Evolutionary conservation across 352 stramenopile species (phyloP).

Genomic region (Hyaloperonospora arabidopsidis): DNA sequence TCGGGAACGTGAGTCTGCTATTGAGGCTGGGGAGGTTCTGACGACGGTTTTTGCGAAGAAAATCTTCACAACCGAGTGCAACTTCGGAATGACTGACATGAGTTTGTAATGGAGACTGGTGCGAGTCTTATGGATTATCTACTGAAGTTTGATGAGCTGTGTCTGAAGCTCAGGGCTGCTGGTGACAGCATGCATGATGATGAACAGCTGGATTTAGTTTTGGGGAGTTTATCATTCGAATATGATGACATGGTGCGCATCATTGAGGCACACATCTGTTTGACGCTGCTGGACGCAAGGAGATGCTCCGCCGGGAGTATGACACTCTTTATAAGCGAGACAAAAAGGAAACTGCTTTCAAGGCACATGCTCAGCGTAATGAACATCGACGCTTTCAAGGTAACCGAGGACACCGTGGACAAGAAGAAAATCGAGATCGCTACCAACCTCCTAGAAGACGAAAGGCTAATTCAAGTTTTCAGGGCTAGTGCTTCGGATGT

Average conservation of each 20-base stretch:
- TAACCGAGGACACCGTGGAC: too few species aligned
- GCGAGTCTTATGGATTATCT: neutral
- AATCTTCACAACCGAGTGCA: slow-evolving; percentile 21
- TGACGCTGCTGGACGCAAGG: neutral
- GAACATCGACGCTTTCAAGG: neutral
- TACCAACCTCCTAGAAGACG: neutral
- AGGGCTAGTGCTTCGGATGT: neutral
- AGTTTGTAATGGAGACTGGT: slow-evolving; percentile 34
- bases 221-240: neutral
- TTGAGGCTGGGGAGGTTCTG: slow-evolving; percentile 15
- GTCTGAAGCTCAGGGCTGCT: neutral
- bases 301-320: neutral
- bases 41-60: slow-evolving; percentile 15
- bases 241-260: neutral
- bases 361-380: neutral
- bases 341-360: neutral
- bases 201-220: neutral
- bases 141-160: neutral
- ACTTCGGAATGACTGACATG: slow-evolving; percentile 17
- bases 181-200: neutral
- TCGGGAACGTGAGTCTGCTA: neutral
- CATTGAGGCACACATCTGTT: neutral
- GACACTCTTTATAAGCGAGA: neutral
- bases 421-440: neutral
- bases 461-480: neutral